phyloP scores from a whole-genome alignment of 139 green algal species.

The Edaphochlamys debaryana region DNA sequence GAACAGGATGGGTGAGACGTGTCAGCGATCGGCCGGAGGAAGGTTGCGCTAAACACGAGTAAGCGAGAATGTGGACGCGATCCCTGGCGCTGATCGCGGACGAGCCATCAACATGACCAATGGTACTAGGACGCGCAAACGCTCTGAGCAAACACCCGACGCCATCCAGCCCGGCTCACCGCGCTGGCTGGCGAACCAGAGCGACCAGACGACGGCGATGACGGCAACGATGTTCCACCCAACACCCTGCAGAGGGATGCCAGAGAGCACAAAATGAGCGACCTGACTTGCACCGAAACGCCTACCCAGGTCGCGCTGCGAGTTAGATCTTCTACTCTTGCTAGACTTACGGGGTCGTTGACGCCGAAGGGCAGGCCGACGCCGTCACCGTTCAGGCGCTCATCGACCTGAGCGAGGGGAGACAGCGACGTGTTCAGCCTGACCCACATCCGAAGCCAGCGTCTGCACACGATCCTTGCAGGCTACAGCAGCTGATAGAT shows the following conservation, averaged over 20 bases:
- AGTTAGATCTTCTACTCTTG: not conserved
- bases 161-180: not conserved
- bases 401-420: constrained; percentile 68
- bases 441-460: no score
- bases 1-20: not conserved
- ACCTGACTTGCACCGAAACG: not conserved
- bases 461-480: not conserved
- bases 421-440: not conserved
- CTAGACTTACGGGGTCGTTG: constrained; percentile 58
- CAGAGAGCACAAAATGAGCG: no score
- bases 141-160: not conserved
- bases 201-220: constrained; percentile 61
- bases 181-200: constrained; percentile 63
- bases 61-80: not conserved
- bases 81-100: not conserved
- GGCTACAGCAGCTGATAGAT: not conserved
- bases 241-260: constrained; percentile 26
- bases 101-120: not conserved
- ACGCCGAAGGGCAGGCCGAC: constrained; percentile 71
- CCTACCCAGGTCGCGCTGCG: not conserved
- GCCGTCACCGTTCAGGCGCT: constrained; percentile 81
- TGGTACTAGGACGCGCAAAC: no score
- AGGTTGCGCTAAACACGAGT: not conserved
- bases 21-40: not conserved
- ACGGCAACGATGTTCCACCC: constrained; percentile 65